Base-by-base conservation (phyloP, 148 eudicot species). In the Camellia lanceoleosa region DNA sequence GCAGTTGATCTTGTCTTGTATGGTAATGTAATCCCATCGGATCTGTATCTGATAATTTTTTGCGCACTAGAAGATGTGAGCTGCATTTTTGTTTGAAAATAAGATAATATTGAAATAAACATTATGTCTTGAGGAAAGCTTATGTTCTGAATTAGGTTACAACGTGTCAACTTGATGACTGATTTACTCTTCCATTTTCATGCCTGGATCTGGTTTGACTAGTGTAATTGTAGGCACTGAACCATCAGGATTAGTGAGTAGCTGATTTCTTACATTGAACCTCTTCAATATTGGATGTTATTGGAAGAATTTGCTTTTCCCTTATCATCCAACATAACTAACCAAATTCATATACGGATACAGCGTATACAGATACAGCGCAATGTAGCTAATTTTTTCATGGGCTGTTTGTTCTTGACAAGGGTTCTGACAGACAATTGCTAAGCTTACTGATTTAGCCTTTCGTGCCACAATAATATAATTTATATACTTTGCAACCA, bases 121-220 rank as follows among this genome's bases (percentile, higher is more conserved):
- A 18, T 4, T 56, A 16, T 56, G 19, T 30, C 46, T 15, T 42
- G 46, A 68, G 18, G 6, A 10, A 3, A 19, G 23, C 19, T 10
- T 44, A 69, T 49, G 19, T 10, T 18, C 51, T 18, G 54, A 69
- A 56, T 74, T 30, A 74, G 19, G 64, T 30, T 14, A 16, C 14
- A 59, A 5, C 12, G 64, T 30, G 14, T 15, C 23, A 59, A 5
- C 12, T 18, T 75, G 66, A 42, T 75, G 54, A 19, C 51, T 41
- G 58, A 54, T 54, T 54, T 54, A 20, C 5, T 58, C 20, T 56
- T 13, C 38, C 2, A 58, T 58, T 74, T 56, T 75, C 51, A 12
- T 74, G 7, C 43, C 54, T 73, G 13, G 46, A 59, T 15, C 13
- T 56, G 64, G 47, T 74, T 58, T 73, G 76, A 54, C 76, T 74